Base-by-base conservation (phyloP, 2,329 filamentous ascomycete species). In the Colletotrichum gloeosporioides region DNA sequence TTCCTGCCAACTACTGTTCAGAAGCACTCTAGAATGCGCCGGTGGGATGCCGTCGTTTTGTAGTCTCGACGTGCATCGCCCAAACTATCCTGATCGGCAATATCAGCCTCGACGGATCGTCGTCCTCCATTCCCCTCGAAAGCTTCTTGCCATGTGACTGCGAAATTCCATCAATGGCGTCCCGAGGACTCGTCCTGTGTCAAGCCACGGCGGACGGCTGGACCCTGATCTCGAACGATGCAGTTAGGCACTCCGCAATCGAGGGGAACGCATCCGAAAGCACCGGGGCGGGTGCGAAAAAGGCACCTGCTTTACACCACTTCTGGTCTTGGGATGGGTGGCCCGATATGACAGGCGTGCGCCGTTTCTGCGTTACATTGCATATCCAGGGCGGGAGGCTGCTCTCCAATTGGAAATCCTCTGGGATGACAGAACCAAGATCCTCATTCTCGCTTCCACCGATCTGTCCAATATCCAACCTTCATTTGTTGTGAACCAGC, bases 81-180 rank as follows among this genome's bases (percentile, higher is more conserved):
- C 29, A 36, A 8, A 6, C 6, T 15, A 16, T 27, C 65, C 34
- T 74, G 39, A 49, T 39, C 29, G 49, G 64, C 64, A 36, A 29
- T 12, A 63, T 55, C 66, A 31, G 44, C 49, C 53, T 71, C 32
- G 8, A 22, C 71, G 66, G 71, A 75, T 71, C 36, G 75, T 67
- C 62, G 39, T 71, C 66, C 32, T 75, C 75, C 75, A 29, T 67
- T 3, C 73, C 34, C 66, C 65, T 71, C 62, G 25, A 75, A 63
- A 63, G 65, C 44, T 29, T 67, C 55, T 39, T 36, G 32, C 49
- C 55, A 39, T 55, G 49, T 31, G 62, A 36, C 53, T 12, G 6
- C 29, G 25, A 59, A 62, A 71, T 75, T 67, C 75, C 75, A 75
- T 77, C 75, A 77, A 77, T 77, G 29, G 31, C 53, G 53, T 62